These are phyloP conservation scores for Hevea brasiliensis DNA, from an alignment of 345 rosid species.

Conservation along the genomic window DNA sequence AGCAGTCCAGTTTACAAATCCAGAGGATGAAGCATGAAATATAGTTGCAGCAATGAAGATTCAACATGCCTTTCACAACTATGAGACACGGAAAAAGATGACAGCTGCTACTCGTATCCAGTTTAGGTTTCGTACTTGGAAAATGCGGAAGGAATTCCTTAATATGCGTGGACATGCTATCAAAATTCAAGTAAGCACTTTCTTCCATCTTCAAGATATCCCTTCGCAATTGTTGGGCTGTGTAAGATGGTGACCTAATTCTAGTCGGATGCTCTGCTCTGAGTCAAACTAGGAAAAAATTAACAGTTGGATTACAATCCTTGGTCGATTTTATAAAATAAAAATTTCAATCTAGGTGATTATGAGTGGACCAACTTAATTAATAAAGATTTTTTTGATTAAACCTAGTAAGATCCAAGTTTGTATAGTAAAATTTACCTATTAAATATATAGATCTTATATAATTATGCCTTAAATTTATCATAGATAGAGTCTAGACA, in stretches of 20 bases:
- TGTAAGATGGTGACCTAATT: neutral
- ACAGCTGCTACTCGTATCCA: slow-evolving; percentile 85
- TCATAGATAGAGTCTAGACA: too few relatives aligned
- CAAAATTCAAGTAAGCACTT: slow-evolving; percentile 75
- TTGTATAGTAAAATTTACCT: too few relatives aligned
- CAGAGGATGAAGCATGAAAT: slow-evolving; percentile 68
- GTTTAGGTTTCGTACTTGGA: slow-evolving; percentile 86
- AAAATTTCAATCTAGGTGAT: slow-evolving; percentile 1
- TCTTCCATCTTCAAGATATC: neutral
- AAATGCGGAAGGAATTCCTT: slow-evolving; percentile 64
- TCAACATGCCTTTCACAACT: slow-evolving; percentile 88
- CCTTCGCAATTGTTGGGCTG: neutral
- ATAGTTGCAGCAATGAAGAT: slow-evolving; percentile 92
- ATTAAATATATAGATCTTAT: too few relatives aligned
- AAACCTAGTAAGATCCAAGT: too few relatives aligned
- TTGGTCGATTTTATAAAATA: too few relatives aligned
- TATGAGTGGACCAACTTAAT: neutral
- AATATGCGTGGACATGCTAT: slow-evolving; percentile 70
- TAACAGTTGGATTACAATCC: too few relatives aligned
- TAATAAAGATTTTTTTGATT: too few relatives aligned
- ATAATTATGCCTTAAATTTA: too few relatives aligned
- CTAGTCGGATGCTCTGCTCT: neutral
- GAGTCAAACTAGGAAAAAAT: too few relatives aligned
- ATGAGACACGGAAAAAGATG: slow-evolving; percentile 61
- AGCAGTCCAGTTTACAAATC: slow-evolving; percentile 41